A percentile compares a stretch with the other conserved stretches of the same genome.
Evolutionary conservation across 768 basidiomycete species (phyloP).

Genomic region (Leccinellum albellum): DNA sequence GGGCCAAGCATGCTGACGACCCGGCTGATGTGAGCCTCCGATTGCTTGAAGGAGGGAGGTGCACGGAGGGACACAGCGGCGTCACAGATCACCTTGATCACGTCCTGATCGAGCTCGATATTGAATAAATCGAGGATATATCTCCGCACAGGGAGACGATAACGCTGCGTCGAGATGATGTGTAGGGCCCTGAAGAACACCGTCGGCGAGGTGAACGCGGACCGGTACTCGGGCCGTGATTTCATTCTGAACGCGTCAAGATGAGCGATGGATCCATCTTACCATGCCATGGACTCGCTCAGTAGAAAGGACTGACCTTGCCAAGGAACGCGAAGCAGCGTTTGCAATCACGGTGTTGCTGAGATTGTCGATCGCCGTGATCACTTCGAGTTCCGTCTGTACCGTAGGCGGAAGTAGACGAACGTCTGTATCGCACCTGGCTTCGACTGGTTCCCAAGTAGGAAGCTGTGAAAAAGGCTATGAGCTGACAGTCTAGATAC

Average conservation of each 20-base stretch:
- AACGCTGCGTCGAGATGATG: slow-evolving; percentile 84
- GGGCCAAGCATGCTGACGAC: slow-evolving; percentile 64
- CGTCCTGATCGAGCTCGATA: slow-evolving; percentile 64
- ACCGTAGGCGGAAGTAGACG: slow-evolving; percentile 63
- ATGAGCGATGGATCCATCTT: not conserved
- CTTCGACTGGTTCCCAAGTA: slow-evolving; percentile 48
- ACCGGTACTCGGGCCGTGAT: slow-evolving; percentile 67
- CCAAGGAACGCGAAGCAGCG: slow-evolving; percentile 85
- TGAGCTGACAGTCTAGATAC: slow-evolving; percentile 4
- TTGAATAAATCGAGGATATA: slow-evolving; percentile 94
- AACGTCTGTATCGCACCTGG: slow-evolving; percentile 32
- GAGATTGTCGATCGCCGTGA: slow-evolving; percentile 88
- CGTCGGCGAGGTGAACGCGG: slow-evolving; percentile 71
- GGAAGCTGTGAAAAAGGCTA: slow-evolving; percentile 53
- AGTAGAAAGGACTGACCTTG: slow-evolving; percentile 51
- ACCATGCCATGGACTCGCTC: not conserved
- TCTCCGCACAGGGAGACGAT: slow-evolving; percentile 85
- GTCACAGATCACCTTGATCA: slow-evolving; percentile 52
- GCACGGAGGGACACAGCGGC: slow-evolving; percentile 50
- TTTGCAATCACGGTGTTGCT: slow-evolving; percentile 96
- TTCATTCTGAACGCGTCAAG: slow-evolving; percentile 56
- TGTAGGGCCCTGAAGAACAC: slow-evolving; percentile 85
- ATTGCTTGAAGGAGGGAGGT: slow-evolving; percentile 40
- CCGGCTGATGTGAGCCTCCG: slow-evolving; percentile 39
- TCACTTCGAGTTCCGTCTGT: slow-evolving; percentile 74